Base-by-base conservation (phyloP, 768 basidiomycete genomes). In the Coprinopsis marcescibilis region DNA sequence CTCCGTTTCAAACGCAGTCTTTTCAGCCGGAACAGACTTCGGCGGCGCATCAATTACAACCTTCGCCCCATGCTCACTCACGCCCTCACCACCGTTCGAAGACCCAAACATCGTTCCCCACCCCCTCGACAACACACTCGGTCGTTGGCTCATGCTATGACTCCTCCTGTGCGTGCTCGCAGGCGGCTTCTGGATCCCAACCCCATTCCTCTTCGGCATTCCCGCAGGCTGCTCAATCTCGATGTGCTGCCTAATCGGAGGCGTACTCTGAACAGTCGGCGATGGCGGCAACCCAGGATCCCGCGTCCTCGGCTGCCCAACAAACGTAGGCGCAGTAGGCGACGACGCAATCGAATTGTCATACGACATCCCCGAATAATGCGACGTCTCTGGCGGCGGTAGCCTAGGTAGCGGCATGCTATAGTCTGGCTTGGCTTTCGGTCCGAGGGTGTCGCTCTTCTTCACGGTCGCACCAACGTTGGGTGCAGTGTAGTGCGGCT, bases 321-420 rank as follows among this genome's bases (percentile, higher is more conserved):
- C 73, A 66, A 85, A 86, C 3, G 68, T 62, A 1, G 76, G 67
- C 2, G 77, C 58, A 1, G 80, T 83, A 1, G 89, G 84, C 0
- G 82, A 76, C 1, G 82, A 75, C 2, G 78, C 55, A 1, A 72
- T 51, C 7, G 70, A 65, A 17, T 71, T 65, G 57, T 90, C 87
- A 57, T 92, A 92, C 25, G 86, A 87, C 77, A 83, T 77, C 7
- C 81, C 84, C 13, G 86, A 87, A 57, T 81, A 87, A 59, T 92
- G 89, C 0, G 82, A 81, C 4, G 85, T 80, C 57, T 84, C 85
- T 0, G 90, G 90, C 2, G 85, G 78, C 23, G 90, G 89, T 12
- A 92, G 70, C 14, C 85, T 73, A 2, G 90, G 89, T 4, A 91
- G 73, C 0, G 83, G 80, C 81, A 93, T 89, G 53, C 77, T 84